phyloP scores from a whole-genome alignment of 164 flowering plant genomes.

The Pachysandra terminalis region DNA sequence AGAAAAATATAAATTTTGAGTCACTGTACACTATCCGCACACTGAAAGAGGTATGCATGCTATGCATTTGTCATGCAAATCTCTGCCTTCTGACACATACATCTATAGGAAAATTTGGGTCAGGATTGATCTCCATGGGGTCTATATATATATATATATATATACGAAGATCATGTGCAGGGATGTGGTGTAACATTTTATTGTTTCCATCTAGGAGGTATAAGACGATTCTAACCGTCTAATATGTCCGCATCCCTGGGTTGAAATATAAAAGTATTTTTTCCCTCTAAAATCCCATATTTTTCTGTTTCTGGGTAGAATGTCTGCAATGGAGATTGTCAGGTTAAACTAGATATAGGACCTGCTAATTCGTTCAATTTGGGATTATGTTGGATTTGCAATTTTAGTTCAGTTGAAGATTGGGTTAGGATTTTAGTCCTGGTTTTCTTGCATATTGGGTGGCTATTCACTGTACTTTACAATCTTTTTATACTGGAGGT shows the following conservation, averaged over 20 bases:
- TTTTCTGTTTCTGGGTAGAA: too few relatives aligned
- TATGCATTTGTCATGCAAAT: not conserved
- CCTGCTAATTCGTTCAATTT: too few relatives aligned
- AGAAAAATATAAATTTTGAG: slow-evolving; percentile 54
- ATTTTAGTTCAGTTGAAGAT: too few relatives aligned
- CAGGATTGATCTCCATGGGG: not conserved
- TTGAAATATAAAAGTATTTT: too few relatives aligned
- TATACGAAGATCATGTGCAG: not conserved
- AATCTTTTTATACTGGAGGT: not conserved
- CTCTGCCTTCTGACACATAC: not conserved
- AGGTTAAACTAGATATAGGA: too few relatives aligned
- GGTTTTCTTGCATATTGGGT: not conserved
- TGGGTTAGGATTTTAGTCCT: not conserved
- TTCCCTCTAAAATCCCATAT: too few relatives aligned
- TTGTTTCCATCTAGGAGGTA: slow-evolving; percentile 1
- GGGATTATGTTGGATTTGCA: too few relatives aligned
- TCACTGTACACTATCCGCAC: slow-evolving; percentile 90
- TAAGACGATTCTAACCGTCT: not conserved
- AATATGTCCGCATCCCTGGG: not conserved
- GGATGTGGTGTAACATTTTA: not conserved
- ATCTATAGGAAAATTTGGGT: not conserved
- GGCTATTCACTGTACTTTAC: not conserved
- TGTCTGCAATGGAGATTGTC: too few relatives aligned
- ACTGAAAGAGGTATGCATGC: slow-evolving; percentile 73
- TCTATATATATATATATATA: not conserved